Conservation (phyloP, 176 grass and related monocot species). For the Carex parvula region DNA sequence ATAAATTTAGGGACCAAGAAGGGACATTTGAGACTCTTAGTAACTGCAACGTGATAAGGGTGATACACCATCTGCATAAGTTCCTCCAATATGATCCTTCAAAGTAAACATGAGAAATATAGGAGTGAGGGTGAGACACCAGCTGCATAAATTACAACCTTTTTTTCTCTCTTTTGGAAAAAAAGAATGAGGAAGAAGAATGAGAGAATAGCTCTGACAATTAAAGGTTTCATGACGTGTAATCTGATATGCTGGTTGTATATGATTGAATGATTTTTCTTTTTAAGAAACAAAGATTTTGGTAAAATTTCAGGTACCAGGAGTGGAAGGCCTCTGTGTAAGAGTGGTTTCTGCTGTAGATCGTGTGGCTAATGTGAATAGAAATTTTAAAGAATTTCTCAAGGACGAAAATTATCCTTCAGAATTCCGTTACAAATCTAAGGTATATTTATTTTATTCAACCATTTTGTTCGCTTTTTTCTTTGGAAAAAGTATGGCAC, state of each 20-base stretch:
- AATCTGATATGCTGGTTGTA: neutral
- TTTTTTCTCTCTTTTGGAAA: neutral
- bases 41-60: neutral
- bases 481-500: slow-evolving; percentile 13
- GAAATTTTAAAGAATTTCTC: slow-evolving; percentile 61
- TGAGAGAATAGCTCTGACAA: neutral
- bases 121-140: neutral
- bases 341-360: slow-evolving; percentile 83
- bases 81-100: neutral
- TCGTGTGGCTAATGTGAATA: slow-evolving; percentile 59
- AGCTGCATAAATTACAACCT: too few relatives aligned
- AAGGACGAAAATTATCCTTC: slow-evolving; percentile 71
- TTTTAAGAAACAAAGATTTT: slow-evolving; percentile 26
- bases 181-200: neutral
- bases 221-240: neutral
- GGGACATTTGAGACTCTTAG: neutral
- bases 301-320: slow-evolving; percentile 58
- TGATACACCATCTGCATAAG: neutral
- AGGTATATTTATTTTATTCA: slow-evolving; percentile 43
- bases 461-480: slow-evolving; percentile 20
- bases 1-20: neutral
- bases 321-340: slow-evolving; percentile 75
- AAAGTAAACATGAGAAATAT: neutral
- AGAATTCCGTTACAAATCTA: slow-evolving; percentile 91
- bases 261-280: slow-evolving; percentile 15